Evolutionary conservation across 257 asterid genomes (phyloP).

Genomic region (Capsicum rhomboideum): DNA sequence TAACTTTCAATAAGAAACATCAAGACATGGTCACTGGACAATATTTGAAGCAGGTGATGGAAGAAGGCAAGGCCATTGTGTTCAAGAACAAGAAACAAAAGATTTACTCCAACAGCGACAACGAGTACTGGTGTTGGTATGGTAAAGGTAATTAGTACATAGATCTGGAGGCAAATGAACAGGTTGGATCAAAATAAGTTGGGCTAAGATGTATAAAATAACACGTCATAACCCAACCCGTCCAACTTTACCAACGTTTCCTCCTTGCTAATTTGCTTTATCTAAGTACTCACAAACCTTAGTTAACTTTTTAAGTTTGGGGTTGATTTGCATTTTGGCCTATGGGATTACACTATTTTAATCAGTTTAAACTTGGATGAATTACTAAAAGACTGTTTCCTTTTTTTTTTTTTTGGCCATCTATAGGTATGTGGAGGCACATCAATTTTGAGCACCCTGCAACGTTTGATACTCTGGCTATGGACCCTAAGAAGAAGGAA

Average conservation of each 20-base stretch:
- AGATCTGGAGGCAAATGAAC: background rate
- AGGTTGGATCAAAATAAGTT: no score
- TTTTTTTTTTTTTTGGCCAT: background rate
- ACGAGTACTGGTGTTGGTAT: background rate
- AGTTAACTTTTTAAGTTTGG: no score
- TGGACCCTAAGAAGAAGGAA: background rate
- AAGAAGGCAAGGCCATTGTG: background rate
- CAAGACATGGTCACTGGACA: background rate
- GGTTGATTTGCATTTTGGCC: no score
- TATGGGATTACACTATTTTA: no score
- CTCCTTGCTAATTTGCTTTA: no score
- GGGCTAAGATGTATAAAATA: no score
- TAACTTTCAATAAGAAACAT: background rate
- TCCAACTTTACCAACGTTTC: no score
- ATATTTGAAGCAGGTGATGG: background rate
- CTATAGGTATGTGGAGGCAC: background rate
- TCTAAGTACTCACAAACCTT: no score
- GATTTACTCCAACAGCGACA: background rate
- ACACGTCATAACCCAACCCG: no score
- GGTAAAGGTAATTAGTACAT: background rate
- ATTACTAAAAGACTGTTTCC: background rate
- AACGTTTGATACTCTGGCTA: background rate
- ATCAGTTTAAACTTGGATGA: background rate
- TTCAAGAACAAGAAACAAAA: background rate
- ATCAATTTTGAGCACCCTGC: background rate